Percentiles rank a stretch among this genome's conserved stretches.
Evolutionary conservation across 2,329 filamentous ascomycete species (phyloP).

Genomic region (Cladosporium halotolerans): DNA sequence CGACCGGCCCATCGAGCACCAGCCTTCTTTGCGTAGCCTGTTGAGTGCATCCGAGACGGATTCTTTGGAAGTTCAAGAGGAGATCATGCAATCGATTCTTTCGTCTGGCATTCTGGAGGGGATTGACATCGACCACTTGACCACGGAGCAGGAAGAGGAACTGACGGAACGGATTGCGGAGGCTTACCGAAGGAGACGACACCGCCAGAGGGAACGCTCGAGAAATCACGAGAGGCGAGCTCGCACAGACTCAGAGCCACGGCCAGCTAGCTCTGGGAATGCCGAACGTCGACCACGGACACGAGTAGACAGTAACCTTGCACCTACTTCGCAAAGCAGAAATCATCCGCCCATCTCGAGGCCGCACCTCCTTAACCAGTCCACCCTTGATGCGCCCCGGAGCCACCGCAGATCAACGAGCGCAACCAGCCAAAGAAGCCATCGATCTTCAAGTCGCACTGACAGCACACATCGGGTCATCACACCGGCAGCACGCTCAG

Average conservation of each 20-base stretch:
- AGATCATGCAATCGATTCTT: conserved; percentile 83
- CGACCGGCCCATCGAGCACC: conserved; percentile 62
- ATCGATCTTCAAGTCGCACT: conserved; percentile 33
- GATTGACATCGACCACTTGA: conserved; percentile 81
- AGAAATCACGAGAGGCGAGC: conserved; percentile 19
- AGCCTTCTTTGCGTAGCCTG: conserved; percentile 78
- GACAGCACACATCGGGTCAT: conserved; percentile 37
- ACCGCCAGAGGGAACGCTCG: conserved; percentile 47
- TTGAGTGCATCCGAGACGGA: conserved; percentile 74
- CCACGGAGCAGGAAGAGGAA: conserved; percentile 77
- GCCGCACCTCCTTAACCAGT: conserved; percentile 41
- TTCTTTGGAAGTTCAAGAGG: conserved; percentile 72
- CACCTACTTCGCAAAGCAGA: conserved; percentile 6
- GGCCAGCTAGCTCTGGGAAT: conserved; percentile 6
- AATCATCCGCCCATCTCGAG: conserved; percentile 39
- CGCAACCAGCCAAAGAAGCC: conserved; percentile 24
- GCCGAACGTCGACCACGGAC: conserved; percentile 2
- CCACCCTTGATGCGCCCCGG: conserved; percentile 26
- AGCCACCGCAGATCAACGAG: conserved; percentile 41
- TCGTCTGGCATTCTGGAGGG: conserved; percentile 83
- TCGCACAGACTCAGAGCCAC: conserved; percentile 1
- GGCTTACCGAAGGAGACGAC: conserved; percentile 67
- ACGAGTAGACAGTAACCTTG: conserved; percentile 3
- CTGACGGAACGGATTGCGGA: conserved; percentile 86
- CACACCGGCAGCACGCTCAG: conserved; percentile 54